These are phyloP conservation scores for Euryodendron excelsum DNA, from an alignment of 148 eudicot genomes.

Conservation along the genomic window DNA sequence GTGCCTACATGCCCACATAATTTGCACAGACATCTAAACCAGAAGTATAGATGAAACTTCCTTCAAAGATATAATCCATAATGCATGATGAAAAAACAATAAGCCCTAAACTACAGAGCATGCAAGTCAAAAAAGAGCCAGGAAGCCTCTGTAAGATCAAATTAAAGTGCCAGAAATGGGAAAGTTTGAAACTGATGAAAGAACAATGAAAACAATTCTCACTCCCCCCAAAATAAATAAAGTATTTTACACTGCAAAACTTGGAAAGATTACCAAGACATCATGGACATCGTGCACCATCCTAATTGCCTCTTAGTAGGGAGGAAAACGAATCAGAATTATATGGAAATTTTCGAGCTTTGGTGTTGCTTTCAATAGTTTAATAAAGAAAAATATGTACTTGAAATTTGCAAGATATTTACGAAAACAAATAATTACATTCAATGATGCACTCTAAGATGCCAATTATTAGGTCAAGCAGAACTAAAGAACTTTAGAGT, in stretches of 20 bases:
- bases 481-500: background rate
- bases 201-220: conserved; percentile 9
- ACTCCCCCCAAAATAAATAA: background rate
- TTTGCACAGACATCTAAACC: background rate
- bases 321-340: background rate
- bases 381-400: background rate
- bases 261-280: conserved; percentile 1
- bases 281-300: background rate
- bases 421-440: too few relatives aligned
- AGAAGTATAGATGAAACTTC: background rate
- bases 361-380: background rate
- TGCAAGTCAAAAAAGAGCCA: conserved; percentile 1
- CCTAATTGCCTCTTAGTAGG: background rate
- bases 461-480: background rate
- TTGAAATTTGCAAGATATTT: background rate
- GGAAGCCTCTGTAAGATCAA: background rate
- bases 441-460: background rate
- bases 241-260: background rate
- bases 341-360: background rate
- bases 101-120: background rate
- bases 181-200: background rate
- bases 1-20: background rate
- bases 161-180: conserved; percentile 5
- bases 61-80: background rate
- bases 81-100: background rate